Evolutionary conservation across 2,329 filamentous ascomycete species (phyloP).

Genomic region (Zasmidium citrigriseum): DNA sequence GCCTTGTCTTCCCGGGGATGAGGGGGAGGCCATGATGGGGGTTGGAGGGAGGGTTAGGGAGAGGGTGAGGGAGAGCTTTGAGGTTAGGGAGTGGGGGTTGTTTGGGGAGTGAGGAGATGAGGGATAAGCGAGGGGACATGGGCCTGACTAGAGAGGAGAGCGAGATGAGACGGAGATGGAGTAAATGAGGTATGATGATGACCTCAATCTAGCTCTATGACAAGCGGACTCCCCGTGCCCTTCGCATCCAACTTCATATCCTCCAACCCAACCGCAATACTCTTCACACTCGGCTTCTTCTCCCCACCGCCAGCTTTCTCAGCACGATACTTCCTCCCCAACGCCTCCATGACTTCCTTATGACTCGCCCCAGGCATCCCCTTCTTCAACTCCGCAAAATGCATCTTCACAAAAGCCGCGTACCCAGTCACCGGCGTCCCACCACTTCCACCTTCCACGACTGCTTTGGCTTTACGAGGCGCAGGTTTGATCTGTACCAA

Average conservation of each 20-base stretch:
- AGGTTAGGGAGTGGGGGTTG: slow-evolving; percentile 77
- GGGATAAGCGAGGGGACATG: not conserved
- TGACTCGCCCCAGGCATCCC: slow-evolving; percentile 58
- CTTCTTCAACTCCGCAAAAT: slow-evolving; percentile 63
- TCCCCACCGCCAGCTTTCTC: slow-evolving; percentile 39
- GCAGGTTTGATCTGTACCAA: slow-evolving; percentile 79
- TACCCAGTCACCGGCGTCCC: slow-evolving; percentile 48
- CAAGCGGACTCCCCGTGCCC: slow-evolving; percentile 3
- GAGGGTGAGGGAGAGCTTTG: slow-evolving; percentile 71
- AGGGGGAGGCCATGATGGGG: slow-evolving; percentile 67
- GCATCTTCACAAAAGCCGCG: slow-evolving; percentile 64
- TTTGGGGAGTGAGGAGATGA: slow-evolving; percentile 49
- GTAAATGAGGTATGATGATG: no score
- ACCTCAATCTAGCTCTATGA: slow-evolving; percentile 17
- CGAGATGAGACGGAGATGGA: no score
- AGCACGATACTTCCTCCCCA: slow-evolving; percentile 64
- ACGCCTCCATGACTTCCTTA: slow-evolving; percentile 68
- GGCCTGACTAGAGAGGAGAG: not conserved
- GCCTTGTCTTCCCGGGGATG: slow-evolving; percentile 68
- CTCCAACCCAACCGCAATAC: slow-evolving; percentile 15
- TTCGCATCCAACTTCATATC: slow-evolving; percentile 16
- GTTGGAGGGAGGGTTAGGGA: slow-evolving; percentile 64
- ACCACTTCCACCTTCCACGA: not conserved
- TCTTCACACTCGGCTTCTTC: slow-evolving; percentile 3
- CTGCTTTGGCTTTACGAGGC: slow-evolving; percentile 51